phyloP scores from a whole-genome alignment of 257 asterid species.

The Hygrophila difformis region DNA sequence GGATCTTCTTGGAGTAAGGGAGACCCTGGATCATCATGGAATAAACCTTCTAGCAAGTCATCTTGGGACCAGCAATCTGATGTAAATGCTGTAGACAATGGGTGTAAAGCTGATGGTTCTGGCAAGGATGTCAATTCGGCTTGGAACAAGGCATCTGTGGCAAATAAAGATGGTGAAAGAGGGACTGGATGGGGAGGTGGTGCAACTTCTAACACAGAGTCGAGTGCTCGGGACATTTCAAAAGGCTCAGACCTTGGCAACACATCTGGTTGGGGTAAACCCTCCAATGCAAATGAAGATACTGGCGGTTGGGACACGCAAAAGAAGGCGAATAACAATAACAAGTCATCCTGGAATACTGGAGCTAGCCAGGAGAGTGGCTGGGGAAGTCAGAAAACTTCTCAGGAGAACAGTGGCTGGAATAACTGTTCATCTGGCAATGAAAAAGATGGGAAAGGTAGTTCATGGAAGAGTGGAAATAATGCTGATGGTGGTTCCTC shows the following conservation, averaged over 20 bases:
- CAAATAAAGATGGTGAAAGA: slow-evolving; percentile 19
- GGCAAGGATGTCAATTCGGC: slow-evolving; percentile 14
- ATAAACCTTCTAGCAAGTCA: slow-evolving; percentile 21
- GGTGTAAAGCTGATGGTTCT: background rate
- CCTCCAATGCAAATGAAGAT: slow-evolving; percentile 22
- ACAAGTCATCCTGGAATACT: slow-evolving; percentile 37
- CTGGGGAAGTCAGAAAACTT: slow-evolving; percentile 28
- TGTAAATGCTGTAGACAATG: slow-evolving; percentile 10
- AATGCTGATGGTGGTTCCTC: slow-evolving; percentile 38
- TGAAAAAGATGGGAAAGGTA: slow-evolving; percentile 18
- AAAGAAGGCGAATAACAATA: slow-evolving; percentile 17
- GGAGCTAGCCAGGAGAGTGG: slow-evolving; percentile 17
- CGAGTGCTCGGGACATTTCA: slow-evolving; percentile 27
- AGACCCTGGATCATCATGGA: slow-evolving; percentile 29
- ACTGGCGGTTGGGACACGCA: slow-evolving; percentile 31
- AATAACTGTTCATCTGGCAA: slow-evolving; percentile 13
- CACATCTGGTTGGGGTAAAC: slow-evolving; percentile 40
- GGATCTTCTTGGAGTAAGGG: slow-evolving; percentile 24
- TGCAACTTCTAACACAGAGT: too few relatives aligned
- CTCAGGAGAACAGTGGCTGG: slow-evolving; percentile 27
- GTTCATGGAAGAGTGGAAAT: slow-evolving; percentile 28
- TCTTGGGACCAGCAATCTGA: slow-evolving; percentile 26
- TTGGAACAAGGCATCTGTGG: slow-evolving; percentile 23
- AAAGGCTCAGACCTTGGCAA: slow-evolving; percentile 16
- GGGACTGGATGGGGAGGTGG: slow-evolving; percentile 11